A percentile compares a stretch with the other conserved stretches of the same genome.
These are phyloP conservation scores for Leccinum broughii DNA, from an alignment of 768 basidiomycete genomes.

Conservation along the genomic window DNA sequence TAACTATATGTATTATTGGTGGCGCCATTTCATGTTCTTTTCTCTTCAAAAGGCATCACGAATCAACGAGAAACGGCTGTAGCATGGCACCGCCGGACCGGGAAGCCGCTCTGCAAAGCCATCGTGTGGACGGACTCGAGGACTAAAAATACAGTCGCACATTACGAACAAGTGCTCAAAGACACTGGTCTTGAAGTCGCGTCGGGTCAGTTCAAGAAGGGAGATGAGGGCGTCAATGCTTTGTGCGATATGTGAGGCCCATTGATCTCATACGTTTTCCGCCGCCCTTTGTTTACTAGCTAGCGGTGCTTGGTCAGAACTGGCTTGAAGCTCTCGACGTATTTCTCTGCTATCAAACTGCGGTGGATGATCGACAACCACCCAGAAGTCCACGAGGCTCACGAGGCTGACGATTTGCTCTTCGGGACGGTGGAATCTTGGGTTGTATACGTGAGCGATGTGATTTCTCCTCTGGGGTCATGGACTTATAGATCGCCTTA, in stretches of 20 bases:
- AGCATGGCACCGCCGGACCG: slow-evolving; percentile 88
- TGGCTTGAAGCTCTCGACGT: slow-evolving; percentile 93
- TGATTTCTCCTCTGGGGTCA: slow-evolving; percentile 12
- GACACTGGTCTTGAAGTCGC: slow-evolving; percentile 74
- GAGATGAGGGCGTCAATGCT: slow-evolving; percentile 63
- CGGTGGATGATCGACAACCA: slow-evolving; percentile 96
- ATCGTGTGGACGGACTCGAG: slow-evolving; percentile 98
- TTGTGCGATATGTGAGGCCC: slow-evolving; percentile 67
- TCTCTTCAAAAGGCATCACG: slow-evolving; percentile 66
- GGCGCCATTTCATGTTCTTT: slow-evolving; percentile 6
- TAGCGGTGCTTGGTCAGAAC: slow-evolving; percentile 50
- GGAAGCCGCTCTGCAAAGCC: slow-evolving; percentile 83
- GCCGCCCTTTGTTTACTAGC: background rate
- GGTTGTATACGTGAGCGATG: slow-evolving; percentile 76
- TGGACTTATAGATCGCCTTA: slow-evolving; percentile 29
- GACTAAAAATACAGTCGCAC: slow-evolving; percentile 82
- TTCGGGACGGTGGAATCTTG: slow-evolving; percentile 98
- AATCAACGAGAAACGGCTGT: slow-evolving; percentile 97
- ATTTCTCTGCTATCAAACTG: slow-evolving; percentile 96
- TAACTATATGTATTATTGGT: background rate
- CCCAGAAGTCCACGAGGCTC: slow-evolving; percentile 71
- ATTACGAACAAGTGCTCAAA: slow-evolving; percentile 70
- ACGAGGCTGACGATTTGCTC: slow-evolving; percentile 75
- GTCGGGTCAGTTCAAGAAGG: slow-evolving; percentile 66
- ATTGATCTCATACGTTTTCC: background rate